phyloP scores from a whole-genome alignment of 1,139 yeast species.

The Candida glucosophila region DNA sequence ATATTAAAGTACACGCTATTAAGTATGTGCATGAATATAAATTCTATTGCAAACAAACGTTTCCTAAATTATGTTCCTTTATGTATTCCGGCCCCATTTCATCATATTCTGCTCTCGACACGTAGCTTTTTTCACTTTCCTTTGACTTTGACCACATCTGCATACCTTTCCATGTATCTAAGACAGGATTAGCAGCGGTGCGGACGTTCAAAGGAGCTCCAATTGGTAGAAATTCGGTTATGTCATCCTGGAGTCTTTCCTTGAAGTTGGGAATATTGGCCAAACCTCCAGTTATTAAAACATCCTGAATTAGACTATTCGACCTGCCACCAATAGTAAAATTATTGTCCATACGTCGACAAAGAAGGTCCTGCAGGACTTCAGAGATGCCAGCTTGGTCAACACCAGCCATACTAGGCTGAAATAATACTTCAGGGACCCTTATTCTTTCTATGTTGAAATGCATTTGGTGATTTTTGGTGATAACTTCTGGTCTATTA shows the following conservation, averaged over 20 bases:
- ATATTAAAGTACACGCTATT: too few relatives aligned
- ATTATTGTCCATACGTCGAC: constrained; percentile 50
- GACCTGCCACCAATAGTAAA: constrained; percentile 46
- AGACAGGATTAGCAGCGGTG: constrained; percentile 55
- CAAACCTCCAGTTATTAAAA: constrained; percentile 84
- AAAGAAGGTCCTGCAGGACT: constrained; percentile 57
- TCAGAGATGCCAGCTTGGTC: constrained; percentile 93
- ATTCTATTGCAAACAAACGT: constrained; percentile 30
- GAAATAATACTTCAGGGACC: constrained; percentile 86
- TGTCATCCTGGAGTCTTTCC: constrained; percentile 62
- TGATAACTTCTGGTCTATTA: constrained; percentile 34
- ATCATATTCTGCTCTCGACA: constrained; percentile 67
- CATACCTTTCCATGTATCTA: constrained; percentile 96
- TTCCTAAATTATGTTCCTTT: constrained; percentile 80
- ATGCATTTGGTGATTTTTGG: constrained; percentile 70
- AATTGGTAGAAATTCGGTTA: constrained; percentile 62
- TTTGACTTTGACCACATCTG: constrained; percentile 58
- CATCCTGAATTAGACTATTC: constrained; percentile 45
- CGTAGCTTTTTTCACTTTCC: constrained; percentile 40
- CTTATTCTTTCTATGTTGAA: constrained; percentile 84
- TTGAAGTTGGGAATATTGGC: constrained; percentile 58
- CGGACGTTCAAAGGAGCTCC: constrained; percentile 56
- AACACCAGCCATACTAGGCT: constrained; percentile 93
- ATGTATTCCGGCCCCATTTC: constrained; percentile 88
- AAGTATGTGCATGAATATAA: constrained; percentile 1